Evolutionary conservation across 2,329 filamentous ascomycete genomes (phyloP).

Genomic region (Raffaelea deltoideospora): DNA sequence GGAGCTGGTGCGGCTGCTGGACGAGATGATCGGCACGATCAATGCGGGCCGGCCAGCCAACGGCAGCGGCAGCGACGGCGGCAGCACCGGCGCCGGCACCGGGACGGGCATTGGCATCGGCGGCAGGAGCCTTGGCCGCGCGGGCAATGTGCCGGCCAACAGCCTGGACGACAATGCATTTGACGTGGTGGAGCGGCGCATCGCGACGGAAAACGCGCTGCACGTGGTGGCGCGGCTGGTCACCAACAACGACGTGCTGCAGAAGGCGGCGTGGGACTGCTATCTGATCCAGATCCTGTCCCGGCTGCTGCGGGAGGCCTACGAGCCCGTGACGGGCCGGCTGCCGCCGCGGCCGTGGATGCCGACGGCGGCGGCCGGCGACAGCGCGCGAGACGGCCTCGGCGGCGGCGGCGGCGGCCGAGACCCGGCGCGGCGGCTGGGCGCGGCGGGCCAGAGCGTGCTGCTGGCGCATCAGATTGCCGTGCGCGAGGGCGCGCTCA

Average conservation of each 20-base stretch:
- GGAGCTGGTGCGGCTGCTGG: conserved; percentile 44
- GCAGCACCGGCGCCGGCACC: neutral
- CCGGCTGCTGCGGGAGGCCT: conserved; percentile 34
- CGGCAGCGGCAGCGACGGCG: conserved; percentile 19
- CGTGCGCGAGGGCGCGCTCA: conserved; percentile 60
- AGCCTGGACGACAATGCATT: neutral
- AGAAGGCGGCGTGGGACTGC: conserved; percentile 65
- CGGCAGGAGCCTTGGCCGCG: no score
- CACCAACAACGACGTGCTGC: conserved; percentile 61
- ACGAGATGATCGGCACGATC: no score
- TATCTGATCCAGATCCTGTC: conserved; percentile 30
- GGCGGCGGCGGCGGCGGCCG: neutral
- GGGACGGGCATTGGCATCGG: neutral
- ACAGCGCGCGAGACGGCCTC: neutral
- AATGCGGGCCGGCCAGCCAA: no score
- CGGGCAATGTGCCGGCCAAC: no score
- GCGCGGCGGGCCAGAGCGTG: conserved; percentile 44
- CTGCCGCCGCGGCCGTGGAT: conserved; percentile 21
- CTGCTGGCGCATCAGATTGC: conserved; percentile 53
- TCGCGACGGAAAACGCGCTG: conserved; percentile 56
- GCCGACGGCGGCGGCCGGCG: conserved; percentile 7
- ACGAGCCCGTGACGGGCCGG: conserved; percentile 25
- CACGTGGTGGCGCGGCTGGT: conserved; percentile 65
- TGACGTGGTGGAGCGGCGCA: conserved; percentile 25
- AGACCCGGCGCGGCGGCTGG: conserved; percentile 22